A percentile compares a stretch with the other conserved stretches of the same genome.
phyloP scores from a whole-genome alignment of 352 stramenopile species.

The Globisporangium lucens region DNA sequence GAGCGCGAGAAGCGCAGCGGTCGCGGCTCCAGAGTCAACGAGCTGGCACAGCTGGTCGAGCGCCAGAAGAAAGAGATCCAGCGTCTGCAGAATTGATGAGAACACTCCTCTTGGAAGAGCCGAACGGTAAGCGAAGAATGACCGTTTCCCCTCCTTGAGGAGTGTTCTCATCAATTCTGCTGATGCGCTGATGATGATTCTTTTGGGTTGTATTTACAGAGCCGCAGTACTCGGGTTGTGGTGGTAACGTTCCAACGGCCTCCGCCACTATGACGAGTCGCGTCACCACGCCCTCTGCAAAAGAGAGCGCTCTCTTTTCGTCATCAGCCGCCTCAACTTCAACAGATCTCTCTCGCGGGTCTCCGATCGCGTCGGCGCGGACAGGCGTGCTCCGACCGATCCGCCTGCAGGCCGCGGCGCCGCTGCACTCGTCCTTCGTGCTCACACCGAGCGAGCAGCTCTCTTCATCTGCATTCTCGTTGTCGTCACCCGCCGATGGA shows the following conservation, averaged over 20 bases:
- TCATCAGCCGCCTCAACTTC: background rate
- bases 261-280: background rate
- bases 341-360: background rate
- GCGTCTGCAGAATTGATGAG: constrained; percentile 51
- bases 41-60: constrained; percentile 43
- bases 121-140: constrained; percentile 4
- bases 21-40: constrained; percentile 28
- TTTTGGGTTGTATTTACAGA: constrained; percentile 11
- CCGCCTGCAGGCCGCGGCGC: constrained; percentile 3
- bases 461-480: background rate
- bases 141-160: background rate
- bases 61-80: constrained; percentile 72
- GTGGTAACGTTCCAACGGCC: background rate
- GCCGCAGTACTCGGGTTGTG: background rate
- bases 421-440: constrained; percentile 51
- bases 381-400: constrained; percentile 27
- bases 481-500: background rate
- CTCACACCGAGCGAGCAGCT: constrained; percentile 27
- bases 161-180: background rate
- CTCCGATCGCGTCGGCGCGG: constrained; percentile 8
- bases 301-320: background rate
- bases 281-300: background rate
- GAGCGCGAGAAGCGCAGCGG: constrained; percentile 29
- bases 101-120: constrained; percentile 45
- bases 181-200: background rate